Evolutionary conservation across 2,329 filamentous ascomycete genomes (phyloP).

Genomic region (Phialocephala sp.): DNA sequence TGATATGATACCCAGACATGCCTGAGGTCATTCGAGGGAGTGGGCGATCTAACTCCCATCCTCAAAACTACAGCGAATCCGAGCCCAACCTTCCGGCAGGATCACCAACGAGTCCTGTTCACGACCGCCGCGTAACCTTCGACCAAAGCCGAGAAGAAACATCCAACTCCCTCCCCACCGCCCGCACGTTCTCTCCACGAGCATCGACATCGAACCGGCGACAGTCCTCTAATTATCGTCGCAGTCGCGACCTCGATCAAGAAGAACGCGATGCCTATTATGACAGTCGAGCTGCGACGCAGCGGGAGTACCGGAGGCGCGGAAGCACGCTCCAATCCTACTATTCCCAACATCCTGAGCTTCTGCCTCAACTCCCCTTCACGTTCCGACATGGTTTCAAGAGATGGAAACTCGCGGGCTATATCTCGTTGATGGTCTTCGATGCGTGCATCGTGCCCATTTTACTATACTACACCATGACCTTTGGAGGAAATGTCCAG

Average conservation of each 20-base stretch:
- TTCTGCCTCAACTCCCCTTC: conserved; percentile 35
- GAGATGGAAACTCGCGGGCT: conserved; percentile 35
- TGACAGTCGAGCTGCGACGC: conserved; percentile 33
- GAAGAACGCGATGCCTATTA: conserved; percentile 34
- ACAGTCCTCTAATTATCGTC: conserved; percentile 23
- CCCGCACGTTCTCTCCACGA: conserved; percentile 12
- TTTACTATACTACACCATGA: conserved; percentile 57
- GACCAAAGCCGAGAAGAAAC: conserved; percentile 25
- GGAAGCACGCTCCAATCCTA: conserved; percentile 35
- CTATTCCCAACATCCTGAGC: conserved; percentile 34
- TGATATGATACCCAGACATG: conserved; percentile 7
- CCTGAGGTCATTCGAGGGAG: conserved; percentile 19
- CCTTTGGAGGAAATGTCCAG: conserved; percentile 46
- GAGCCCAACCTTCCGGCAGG: not conserved
- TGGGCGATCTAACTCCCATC: conserved; percentile 11
- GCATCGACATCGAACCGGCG: conserved; percentile 19
- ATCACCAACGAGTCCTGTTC: conserved; percentile 13
- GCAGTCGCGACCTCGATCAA: conserved; percentile 18
- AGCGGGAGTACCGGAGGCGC: conserved; percentile 33
- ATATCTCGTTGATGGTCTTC: conserved; percentile 52
- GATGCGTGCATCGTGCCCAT: conserved; percentile 56
- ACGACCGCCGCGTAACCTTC: conserved; percentile 30
- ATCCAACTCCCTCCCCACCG: conserved; percentile 17
- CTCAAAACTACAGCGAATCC: not conserved
- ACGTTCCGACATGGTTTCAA: conserved; percentile 39